Conservation (phyloP, 768 basidiomycete species). For the Omphalotus guepiniiformis region DNA sequence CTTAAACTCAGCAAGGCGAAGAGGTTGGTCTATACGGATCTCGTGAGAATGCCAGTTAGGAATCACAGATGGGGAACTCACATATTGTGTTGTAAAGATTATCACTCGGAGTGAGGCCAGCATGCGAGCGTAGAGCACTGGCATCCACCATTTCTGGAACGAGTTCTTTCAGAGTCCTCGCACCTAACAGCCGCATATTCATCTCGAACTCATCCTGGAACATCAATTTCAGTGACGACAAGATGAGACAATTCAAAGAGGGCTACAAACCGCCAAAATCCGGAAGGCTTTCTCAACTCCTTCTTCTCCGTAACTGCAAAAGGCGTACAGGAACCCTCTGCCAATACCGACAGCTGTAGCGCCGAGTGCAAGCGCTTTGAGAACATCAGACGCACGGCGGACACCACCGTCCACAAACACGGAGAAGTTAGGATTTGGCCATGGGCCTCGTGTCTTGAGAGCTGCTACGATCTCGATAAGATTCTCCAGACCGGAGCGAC, state of each 20-base stretch:
- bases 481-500: constrained; percentile 85
- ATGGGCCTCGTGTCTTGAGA: constrained; percentile 62
- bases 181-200: constrained; percentile 95
- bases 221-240: constrained; percentile 1
- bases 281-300: constrained; percentile 83
- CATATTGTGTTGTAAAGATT: constrained; percentile 76
- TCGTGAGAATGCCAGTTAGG: not conserved
- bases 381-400: constrained; percentile 81
- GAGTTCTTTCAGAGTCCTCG: constrained; percentile 72
- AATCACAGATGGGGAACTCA: constrained; percentile 38
- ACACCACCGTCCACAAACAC: constrained; percentile 93
- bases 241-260: not conserved
- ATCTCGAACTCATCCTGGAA: constrained; percentile 93
- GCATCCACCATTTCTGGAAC: constrained; percentile 90
- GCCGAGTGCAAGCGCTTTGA: constrained; percentile 85
- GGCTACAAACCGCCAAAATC: constrained; percentile 58
- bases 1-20: constrained; percentile 1
- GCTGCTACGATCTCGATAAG: constrained; percentile 79
- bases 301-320: constrained; percentile 82
- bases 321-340: constrained; percentile 84
- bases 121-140: constrained; percentile 59
- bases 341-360: constrained; percentile 92
- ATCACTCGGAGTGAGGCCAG: constrained; percentile 65
- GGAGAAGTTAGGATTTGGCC: constrained; percentile 79
- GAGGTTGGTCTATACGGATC: constrained; percentile 4